Base-by-base conservation (phyloP, 108 stramenopile species). In the Phaeodactylum tricornutum region DNA sequence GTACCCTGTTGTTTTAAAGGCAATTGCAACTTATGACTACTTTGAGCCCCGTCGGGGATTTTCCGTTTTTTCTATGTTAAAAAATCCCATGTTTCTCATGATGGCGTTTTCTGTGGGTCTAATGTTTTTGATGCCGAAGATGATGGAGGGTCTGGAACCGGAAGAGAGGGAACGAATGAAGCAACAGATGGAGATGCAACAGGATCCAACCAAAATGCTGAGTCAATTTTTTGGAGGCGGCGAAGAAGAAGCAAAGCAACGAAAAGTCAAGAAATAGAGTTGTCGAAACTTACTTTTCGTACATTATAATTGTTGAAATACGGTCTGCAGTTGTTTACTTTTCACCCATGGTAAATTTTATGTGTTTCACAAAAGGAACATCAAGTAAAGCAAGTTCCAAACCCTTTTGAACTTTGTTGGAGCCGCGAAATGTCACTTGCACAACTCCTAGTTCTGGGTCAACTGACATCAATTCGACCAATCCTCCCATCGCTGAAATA, bases 41-140 rank as follows among this genome's bases (percentile, higher is more conserved):
- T 92, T 81, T 55, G 81, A 87, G 58, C 66, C 69, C 14, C 41
- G 57, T 24, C 74, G 64, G 40, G 72, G 80, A 23, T 87, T 92
- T 54, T 74, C 69, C 24, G 48, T 79, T 24, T 66, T 83, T 37
- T 36, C 54, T 20, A 55, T 92, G 47, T 65, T 92, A 14, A 83
- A 87, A 67, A 92, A 88, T 69, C 91, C 91, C 12, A 92, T 92
- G 91, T 29, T 88, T 26, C 43, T 92, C 24, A 86, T 92, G 84
- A 86, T 87, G 86, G 25, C 82, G 2, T 67, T 86, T 30, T 64
- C 58, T 26, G 81, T 58, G 23, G 84, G 72, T 19, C 41, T 81
- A 59, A 79, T 92, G 84, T 58, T 77, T 27, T 24, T 77, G 27
- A 87, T 92, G 91, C 91, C 91, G 66, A 84, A 67, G 34, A 79